phyloP scores from a whole-genome alignment of 257 asterid species.

The Solanum arcanum region DNA sequence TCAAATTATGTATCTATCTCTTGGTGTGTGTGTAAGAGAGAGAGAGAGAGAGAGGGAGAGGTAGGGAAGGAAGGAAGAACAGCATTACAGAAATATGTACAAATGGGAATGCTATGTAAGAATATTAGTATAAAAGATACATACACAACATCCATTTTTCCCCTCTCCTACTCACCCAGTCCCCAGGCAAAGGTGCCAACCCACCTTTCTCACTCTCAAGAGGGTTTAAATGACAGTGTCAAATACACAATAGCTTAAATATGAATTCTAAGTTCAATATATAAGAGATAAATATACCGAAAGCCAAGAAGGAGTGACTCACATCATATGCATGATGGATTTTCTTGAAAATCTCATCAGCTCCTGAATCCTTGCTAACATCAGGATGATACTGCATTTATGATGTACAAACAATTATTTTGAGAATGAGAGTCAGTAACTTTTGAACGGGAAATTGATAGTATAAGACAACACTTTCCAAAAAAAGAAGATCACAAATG shows the following conservation, averaged over 20 bases:
- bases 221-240: background rate
- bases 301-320: slow-evolving; percentile 12
- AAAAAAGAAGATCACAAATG: background rate
- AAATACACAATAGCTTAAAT: background rate
- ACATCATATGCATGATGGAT: slow-evolving; percentile 82
- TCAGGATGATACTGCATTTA: slow-evolving; percentile 83
- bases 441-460: background rate
- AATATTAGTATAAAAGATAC: background rate
- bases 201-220: background rate
- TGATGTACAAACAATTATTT: background rate
- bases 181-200: background rate
- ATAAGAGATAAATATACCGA: background rate
- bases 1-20: background rate
- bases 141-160: background rate
- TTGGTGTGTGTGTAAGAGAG: background rate
- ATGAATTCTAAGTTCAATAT: background rate
- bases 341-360: slow-evolving; percentile 62
- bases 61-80: background rate
- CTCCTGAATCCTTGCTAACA: slow-evolving; percentile 68
- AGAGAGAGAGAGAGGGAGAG: background rate
- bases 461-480: background rate
- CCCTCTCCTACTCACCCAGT: background rate
- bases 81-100: background rate
- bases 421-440: background rate
- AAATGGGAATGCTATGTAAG: background rate